Evolutionary conservation across 2,329 filamentous ascomycete species (phyloP).

Genomic region (Aspergillus piperis): DNA sequence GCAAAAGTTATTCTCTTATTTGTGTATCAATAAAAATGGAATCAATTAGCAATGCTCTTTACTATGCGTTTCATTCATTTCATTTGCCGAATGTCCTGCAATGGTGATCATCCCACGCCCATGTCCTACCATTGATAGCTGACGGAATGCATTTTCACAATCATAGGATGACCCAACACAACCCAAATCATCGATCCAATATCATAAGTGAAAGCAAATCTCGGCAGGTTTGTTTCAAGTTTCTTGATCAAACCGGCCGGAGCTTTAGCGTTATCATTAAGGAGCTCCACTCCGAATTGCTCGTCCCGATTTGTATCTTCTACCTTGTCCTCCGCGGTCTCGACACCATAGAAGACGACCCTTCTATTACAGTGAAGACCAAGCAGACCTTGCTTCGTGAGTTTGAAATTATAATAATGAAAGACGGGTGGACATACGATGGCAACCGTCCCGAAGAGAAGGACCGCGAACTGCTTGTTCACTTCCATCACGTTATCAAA

Average conservation of each 20-base stretch:
- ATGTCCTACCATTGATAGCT: slow-evolving; percentile 15
- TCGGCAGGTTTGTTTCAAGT: slow-evolving; percentile 80
- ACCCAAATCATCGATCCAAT: slow-evolving; percentile 83
- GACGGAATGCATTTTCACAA: slow-evolving; percentile 3
- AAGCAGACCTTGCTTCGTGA: slow-evolving; percentile 85
- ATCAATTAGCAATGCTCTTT: slow-evolving; percentile 54
- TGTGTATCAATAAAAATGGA: too few relatives aligned
- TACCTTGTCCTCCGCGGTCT: slow-evolving; percentile 89
- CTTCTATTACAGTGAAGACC: slow-evolving; percentile 76
- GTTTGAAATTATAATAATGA: slow-evolving; percentile 75
- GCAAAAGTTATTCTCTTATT: too few relatives aligned
- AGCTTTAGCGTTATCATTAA: slow-evolving; percentile 93
- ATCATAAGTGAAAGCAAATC: slow-evolving; percentile 71
- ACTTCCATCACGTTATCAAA: slow-evolving; percentile 82
- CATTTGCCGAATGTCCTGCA: slow-evolving; percentile 82
- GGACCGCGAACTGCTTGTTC: slow-evolving; percentile 85
- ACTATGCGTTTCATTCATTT: slow-evolving; percentile 72
- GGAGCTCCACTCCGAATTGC: slow-evolving; percentile 90
- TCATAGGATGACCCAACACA: slow-evolving; percentile 91
- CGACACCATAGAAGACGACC: slow-evolving; percentile 99
- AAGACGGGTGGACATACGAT: slow-evolving; percentile 87
- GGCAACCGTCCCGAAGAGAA: slow-evolving; percentile 90
- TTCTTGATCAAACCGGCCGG: slow-evolving; percentile 83
- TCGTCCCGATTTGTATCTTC: slow-evolving; percentile 86
- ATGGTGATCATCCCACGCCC: slow-evolving; percentile 61